These are phyloP conservation scores for Fonsecaea erecta DNA, from an alignment of 2,329 filamentous ascomycete genomes.

Conservation along the genomic window DNA sequence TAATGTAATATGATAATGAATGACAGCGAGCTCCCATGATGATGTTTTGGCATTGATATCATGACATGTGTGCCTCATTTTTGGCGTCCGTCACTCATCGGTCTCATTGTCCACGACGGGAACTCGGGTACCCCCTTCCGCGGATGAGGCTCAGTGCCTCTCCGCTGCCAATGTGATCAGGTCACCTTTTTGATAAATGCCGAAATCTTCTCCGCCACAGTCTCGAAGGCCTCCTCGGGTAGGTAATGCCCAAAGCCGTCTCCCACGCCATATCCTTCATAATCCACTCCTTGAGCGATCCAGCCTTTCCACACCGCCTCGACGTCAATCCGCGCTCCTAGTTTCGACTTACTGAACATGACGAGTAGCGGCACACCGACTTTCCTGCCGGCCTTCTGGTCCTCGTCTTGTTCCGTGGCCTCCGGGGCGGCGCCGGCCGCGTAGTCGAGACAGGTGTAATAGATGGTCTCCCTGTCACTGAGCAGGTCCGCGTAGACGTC, in stretches of 20 bases:
- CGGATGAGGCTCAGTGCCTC: no score
- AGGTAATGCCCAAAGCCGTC: conserved; percentile 51
- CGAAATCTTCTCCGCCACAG: conserved; percentile 29
- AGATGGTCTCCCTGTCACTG: conserved; percentile 48
- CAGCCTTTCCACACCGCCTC: conserved; percentile 52
- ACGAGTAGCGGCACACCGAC: conserved; percentile 50
- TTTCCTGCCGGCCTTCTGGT: conserved; percentile 53
- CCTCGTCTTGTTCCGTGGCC: conserved; percentile 49
- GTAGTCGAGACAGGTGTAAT: conserved; percentile 55
- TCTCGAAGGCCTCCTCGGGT: conserved; percentile 51
- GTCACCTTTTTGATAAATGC: conserved; percentile 30
- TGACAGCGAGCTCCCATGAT: not conserved
- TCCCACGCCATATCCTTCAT: conserved; percentile 33
- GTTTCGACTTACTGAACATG: conserved; percentile 49
- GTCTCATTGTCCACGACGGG: not conserved
- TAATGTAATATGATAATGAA: conserved; percentile 10
- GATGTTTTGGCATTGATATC: not conserved
- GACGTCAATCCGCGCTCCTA: conserved; percentile 47
- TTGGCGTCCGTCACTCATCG: not conserved
- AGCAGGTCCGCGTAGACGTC: conserved; percentile 54
- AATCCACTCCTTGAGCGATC: conserved; percentile 41
- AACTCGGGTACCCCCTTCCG: no score
- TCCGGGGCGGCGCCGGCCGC: conserved; percentile 51
- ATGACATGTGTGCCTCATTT: not conserved
- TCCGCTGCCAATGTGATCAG: not conserved